Evolutionary conservation across 805 yeast species (phyloP), one percentile per base, ranked within the genome.

Genomic region (Yamadazyma takamatsuzukensis): DNA sequence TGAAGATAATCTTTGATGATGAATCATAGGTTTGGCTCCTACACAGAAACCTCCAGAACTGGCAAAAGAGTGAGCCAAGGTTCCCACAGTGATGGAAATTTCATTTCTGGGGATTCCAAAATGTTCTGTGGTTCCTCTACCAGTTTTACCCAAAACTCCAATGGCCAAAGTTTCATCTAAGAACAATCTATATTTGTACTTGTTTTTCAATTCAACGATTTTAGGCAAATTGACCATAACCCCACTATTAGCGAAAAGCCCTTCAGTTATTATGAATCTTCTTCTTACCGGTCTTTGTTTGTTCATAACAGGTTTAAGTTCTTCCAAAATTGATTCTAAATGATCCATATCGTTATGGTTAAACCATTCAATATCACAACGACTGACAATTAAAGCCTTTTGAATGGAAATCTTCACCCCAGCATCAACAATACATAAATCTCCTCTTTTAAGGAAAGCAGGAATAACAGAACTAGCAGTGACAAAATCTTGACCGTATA

Each of bases 371-470:
- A 89, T 75, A 34, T 84, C 82, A 47, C 96, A 83, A 55, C 98
- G 80, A 29, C 95, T 80, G 36, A 93, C 76, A 46, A 80, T 73
- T 41, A 87, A 72, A 5, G 96, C 97, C 54, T 88, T 90, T 64
- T 90, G 97, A 37, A 88, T 64, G 5, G 90, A 75, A 36, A 90
- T 54, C 44, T 74, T 77, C 22, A 81, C 79, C 18, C 83, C 83
- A 32, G 82, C 72, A 60, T 93, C 98, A 15, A 86, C 96, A 33
- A 93, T 79, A 41, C 88, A 79, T 41, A 85, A 72, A 57, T 93
- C 98, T 44, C 97, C 97, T 61, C 98, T 80, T 56, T 93, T 93
- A 45, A 90, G 72, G 57, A 93, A 93, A 30, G 96, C 88, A 5
- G 97, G 95, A 34, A 93, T 68, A 9, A 90, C 95, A 10, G 95